phyloP scores from a whole-genome alignment of 345 rosid species.

The Eucalyptus microcorys region DNA sequence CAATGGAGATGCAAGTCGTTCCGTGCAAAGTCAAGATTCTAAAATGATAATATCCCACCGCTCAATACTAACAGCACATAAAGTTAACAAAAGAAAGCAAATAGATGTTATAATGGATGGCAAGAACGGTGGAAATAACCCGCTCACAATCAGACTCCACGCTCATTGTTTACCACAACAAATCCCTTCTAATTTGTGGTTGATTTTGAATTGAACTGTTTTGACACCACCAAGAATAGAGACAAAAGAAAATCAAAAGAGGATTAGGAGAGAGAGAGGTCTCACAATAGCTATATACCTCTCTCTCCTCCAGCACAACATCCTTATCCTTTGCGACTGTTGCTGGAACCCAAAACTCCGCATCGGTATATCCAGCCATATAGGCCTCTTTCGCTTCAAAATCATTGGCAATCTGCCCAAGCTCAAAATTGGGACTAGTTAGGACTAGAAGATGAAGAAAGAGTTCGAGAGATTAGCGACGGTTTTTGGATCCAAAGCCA shows the following conservation, averaged over 20 bases:
- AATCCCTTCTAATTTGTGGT: not conserved
- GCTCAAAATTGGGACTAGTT: too few relatives aligned
- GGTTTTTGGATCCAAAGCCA: rapidly evolving
- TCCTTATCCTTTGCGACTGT: rapidly evolving
- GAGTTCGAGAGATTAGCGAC: rapidly evolving
- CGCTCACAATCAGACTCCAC: not conserved
- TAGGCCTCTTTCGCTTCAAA: too few relatives aligned
- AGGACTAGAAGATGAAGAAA: too few relatives aligned
- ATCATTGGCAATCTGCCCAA: rapidly evolving
- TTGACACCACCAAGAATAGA: not conserved
- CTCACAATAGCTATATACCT: too few relatives aligned
- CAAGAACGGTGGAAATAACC: not conserved
- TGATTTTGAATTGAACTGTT: not conserved
- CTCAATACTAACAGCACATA: not conserved
- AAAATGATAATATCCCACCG: not conserved
- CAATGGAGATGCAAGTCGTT: not conserved
- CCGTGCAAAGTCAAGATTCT: not conserved
- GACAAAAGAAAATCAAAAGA: not conserved
- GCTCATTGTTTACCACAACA: not conserved
- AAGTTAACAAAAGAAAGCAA: not conserved
- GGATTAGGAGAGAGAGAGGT: not conserved
- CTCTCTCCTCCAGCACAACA: too few relatives aligned
- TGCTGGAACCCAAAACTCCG: rapidly evolving
- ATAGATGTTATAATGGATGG: not conserved
- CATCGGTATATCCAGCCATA: rapidly evolving